Evolutionary conservation across 192 early-diverging fungal genomes (phyloP), one percentile per base, ranked within the genome.

Genomic region (Coemansia sp.): DNA sequence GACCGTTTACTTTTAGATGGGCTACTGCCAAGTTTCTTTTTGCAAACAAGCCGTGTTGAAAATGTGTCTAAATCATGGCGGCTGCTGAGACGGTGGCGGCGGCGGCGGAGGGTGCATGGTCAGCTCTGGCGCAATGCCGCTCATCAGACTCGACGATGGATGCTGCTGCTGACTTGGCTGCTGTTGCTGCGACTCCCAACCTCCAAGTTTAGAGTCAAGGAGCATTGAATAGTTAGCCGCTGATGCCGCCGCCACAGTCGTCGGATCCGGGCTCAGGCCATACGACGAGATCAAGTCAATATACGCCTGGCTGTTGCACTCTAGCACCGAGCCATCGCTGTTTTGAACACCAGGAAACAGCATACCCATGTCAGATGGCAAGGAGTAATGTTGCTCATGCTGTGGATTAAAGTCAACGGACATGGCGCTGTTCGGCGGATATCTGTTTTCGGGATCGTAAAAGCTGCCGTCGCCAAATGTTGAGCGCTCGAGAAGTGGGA

Each of bases 41-140:
- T n/a, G n/a, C n/a, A n/a, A n/a, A n/a, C n/a, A n/a, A n/a, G n/a
- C n/a, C n/a, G n/a, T n/a, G n/a, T n/a, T n/a, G n/a, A n/a, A n/a
- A n/a, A n/a, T n/a, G n/a, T n/a, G n/a, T n/a, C n/a, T n/a, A n/a
- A 4, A 24, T 46, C 43, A 46, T 24, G 43, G 43, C 43, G 43
- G 43, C 43, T 46, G 21, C 11, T 46, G 58, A 12, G 21, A 39
- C 58, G 22, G 27, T 27, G 27, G 26, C 11, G 15, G 43, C 22
- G 43, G 21, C 21, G 56, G 36, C 21, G n/a, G n/a, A n/a, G 43
- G 38, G 50, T 54, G 56, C 3, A 76, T 27, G 8, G 74, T 76
- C 63, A 76, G 50, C 59, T 65, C 74, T 2, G 74, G 67, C 14
- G 60, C 67, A 63, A 69, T 69, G n/a, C 63, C 63, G 22, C 36